Evolutionary conservation across 176 grass and related monocot genomes (phyloP), one percentile per base, ranked within the genome.

Genomic region (Musa troglodytarum): DNA sequence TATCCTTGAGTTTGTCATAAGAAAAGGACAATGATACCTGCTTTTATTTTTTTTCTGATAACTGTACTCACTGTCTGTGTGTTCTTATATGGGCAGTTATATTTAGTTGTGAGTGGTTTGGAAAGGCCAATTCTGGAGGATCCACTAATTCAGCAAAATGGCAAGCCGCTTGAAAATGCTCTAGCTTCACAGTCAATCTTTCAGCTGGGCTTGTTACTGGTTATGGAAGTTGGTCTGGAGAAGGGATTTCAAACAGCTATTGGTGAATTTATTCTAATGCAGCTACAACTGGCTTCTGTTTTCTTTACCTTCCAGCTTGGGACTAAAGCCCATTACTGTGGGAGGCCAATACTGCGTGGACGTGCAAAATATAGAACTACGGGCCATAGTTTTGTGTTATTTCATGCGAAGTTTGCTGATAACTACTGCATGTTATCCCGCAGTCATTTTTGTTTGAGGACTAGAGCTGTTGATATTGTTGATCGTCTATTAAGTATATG

Each of bases 281-380:
- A 97, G 77, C 88, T 97, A 79, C 90, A 97, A 69, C 74, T 97
- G 79, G 93, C 93, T 11, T 87, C 90, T 73, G 87, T 90, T 22
- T 91, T 97, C 79, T 97, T 93, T 68, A 93, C 93, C 16, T 97
- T 93, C 80, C 90, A 97, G 83, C 90, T 97, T 74, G 93, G 93
- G 49, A 97, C 90, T 22, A 97, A 89, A 79, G 83, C 82, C 49
- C 93, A 97, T 85, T 97, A 93, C 68, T 93, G 90, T 74, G 93
- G 90, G 80, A 88, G 82, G 79, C 91, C 90, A 69, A 90, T 97
- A 87, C 65, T 97, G 24, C 93, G 93, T 29, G 90, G 93, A 63
- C 88, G 93, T 9, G 80, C 93, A 20, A 93, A 88, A 82, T 97
- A 93, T 89, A 92, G 72, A 81, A 9, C 90, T 50, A 87, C 90